Conservation (phyloP, 2,329 filamentous ascomycete species). For the Calonectria pauciramosa region DNA sequence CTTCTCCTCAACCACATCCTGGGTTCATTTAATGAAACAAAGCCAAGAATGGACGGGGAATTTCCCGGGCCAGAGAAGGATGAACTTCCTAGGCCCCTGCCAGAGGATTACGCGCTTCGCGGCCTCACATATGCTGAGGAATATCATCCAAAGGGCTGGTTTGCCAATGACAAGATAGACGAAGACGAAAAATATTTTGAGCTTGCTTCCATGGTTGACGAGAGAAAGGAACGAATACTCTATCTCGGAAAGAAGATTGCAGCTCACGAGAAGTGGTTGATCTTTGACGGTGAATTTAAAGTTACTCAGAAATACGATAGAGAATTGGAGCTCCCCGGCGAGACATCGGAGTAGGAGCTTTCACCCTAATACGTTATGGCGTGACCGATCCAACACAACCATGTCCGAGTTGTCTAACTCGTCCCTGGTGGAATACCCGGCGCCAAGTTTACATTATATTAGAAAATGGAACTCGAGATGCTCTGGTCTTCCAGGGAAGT, state of each 20-base stretch:
- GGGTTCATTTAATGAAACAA: slow-evolving; percentile 39
- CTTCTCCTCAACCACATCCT: slow-evolving; percentile 55
- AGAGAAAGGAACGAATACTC: slow-evolving; percentile 71
- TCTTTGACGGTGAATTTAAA: slow-evolving; percentile 62
- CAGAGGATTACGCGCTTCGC: slow-evolving; percentile 77
- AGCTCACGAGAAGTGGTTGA: slow-evolving; percentile 57
- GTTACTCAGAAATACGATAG: slow-evolving; percentile 55
- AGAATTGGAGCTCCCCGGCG: slow-evolving; percentile 42
- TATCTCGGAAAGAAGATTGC: slow-evolving; percentile 69
- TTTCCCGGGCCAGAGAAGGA: slow-evolving; percentile 64
- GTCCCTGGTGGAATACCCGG: no score
- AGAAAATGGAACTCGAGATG: no score
- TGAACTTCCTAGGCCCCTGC: slow-evolving; percentile 67
- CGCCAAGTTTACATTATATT: no score
- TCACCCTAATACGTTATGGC: background rate
- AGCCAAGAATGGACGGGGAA: slow-evolving; percentile 54
- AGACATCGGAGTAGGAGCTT: background rate
- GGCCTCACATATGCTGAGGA: slow-evolving; percentile 72
- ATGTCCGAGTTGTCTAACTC: no score
- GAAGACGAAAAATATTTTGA: slow-evolving; percentile 79
- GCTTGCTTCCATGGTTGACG: slow-evolving; percentile 67
- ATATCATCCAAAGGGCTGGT: slow-evolving; percentile 73
- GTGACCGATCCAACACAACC: no score
- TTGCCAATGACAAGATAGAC: slow-evolving; percentile 69
- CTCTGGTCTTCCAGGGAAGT: no score